Percentiles rank a stretch among this genome's conserved stretches.
Conservation (phyloP, 352 stramenopile genomes). For the Globisporangium rhizosaccharum region DNA sequence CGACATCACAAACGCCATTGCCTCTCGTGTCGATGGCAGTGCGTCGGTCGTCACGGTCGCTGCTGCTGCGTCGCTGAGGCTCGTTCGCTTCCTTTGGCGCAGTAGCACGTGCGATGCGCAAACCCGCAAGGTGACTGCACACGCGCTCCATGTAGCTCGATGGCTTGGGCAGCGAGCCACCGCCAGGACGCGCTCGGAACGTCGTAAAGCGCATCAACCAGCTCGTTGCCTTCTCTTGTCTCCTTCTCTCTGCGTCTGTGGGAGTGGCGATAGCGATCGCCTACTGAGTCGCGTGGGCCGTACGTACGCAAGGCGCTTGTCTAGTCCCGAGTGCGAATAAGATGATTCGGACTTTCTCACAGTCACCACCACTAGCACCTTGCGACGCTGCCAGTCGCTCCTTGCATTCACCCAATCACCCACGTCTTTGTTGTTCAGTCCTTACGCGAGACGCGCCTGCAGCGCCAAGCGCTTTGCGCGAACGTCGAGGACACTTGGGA, state of each 20-base stretch:
- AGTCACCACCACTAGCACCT: too few relatives aligned
- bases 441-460: conserved; percentile 2
- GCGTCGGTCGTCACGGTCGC: too few relatives aligned
- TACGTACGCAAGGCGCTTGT: too few relatives aligned
- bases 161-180: neutral
- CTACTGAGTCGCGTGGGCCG: too few relatives aligned
- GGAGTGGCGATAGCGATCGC: too few relatives aligned
- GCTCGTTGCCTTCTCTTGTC: neutral
- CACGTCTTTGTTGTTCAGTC: neutral
- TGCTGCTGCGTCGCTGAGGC: neutral
- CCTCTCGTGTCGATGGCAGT: neutral
- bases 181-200: neutral
- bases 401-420: neutral
- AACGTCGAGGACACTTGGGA: conserved; percentile 11
- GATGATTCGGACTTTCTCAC: too few relatives aligned
- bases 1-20: too few relatives aligned
- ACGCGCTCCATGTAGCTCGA: conserved; percentile 6
- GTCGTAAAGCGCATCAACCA: neutral
- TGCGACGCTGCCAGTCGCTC: too few relatives aligned
- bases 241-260: too few relatives aligned
- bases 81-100: neutral
- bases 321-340: too few relatives aligned
- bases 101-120: neutral
- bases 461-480: conserved; percentile 10
- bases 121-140: conserved; percentile 4